phyloP scores from a whole-genome alignment of 805 yeast species.

The Cyberlindnera maritima region DNA sequence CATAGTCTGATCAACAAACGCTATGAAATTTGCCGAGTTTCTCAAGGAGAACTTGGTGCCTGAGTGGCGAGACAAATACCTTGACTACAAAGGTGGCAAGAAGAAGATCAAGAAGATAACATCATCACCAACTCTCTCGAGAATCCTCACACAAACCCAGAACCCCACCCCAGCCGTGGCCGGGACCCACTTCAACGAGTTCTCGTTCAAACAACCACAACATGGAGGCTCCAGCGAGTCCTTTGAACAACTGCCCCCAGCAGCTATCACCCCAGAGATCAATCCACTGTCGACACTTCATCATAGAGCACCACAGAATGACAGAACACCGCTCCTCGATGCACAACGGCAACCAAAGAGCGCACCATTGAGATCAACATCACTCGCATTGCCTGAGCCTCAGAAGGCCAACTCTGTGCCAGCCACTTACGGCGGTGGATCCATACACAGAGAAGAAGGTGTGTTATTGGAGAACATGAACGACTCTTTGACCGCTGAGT shows the following conservation, averaged over 20 bases:
- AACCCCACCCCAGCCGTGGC: constrained; percentile 6
- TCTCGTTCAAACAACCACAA: constrained; percentile 6
- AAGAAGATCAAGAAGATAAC: constrained; percentile 28
- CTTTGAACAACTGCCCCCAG: constrained; percentile 24
- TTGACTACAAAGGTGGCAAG: constrained; percentile 56
- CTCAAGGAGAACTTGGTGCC: constrained; percentile 47
- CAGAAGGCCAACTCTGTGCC: constrained; percentile 1
- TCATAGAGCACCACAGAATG: constrained; percentile 12
- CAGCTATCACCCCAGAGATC: constrained; percentile 17
- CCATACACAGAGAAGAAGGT: constrained; percentile 5
- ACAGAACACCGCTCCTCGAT: constrained; percentile 24
- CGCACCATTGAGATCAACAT: neutral
- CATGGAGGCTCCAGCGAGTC: neutral
- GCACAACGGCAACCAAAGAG: constrained; percentile 1
- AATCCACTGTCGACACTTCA: constrained; percentile 4
- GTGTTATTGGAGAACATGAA: constrained; percentile 23
- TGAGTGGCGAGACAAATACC: constrained; percentile 82
- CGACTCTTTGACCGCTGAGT: constrained; percentile 43
- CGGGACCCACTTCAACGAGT: constrained; percentile 2
- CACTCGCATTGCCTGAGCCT: neutral
- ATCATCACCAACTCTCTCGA: constrained; percentile 14
- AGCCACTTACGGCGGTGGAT: constrained; percentile 21
- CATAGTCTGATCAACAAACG: neutral
- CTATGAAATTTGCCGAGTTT: constrained; percentile 24
- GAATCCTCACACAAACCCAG: neutral